These are phyloP conservation scores for Syzygium syzygioides DNA, from an alignment of 441 rosid species.

Conservation along the genomic window DNA sequence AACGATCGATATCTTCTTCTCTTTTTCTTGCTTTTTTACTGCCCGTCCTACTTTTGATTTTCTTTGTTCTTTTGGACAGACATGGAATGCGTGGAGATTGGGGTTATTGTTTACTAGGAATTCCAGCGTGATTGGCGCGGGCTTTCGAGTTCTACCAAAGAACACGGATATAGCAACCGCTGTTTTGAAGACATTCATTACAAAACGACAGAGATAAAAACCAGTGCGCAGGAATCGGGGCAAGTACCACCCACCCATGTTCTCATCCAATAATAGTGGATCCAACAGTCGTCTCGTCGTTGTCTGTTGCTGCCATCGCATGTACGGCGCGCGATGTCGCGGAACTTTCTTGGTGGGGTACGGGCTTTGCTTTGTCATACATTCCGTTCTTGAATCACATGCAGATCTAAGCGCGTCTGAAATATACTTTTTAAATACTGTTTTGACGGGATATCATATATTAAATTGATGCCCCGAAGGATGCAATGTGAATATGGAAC, in stretches of 20 bases:
- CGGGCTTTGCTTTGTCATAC: background rate
- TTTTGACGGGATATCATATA: background rate
- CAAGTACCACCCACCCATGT: background rate
- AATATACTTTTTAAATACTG: background rate
- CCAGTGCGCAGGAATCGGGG: background rate
- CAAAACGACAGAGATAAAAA: background rate
- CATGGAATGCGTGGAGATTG: background rate
- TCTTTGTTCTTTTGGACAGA: background rate
- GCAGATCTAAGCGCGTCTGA: background rate
- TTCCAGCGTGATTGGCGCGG: background rate
- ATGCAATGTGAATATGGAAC: background rate
- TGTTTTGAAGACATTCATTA: background rate
- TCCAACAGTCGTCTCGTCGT: background rate
- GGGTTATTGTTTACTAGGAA: background rate
- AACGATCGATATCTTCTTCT: background rate
- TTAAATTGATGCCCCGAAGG: background rate
- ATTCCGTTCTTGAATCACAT: background rate
- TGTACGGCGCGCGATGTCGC: background rate
- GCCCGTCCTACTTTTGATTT: background rate
- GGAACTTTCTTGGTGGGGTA: background rate
- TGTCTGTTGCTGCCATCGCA: background rate
- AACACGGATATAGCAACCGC: background rate
- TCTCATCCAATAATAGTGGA: background rate
- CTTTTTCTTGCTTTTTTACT: background rate
- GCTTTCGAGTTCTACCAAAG: background rate